phyloP scores from a whole-genome alignment of 768 basidiomycete genomes.

The Hygrocybe coccinea region DNA sequence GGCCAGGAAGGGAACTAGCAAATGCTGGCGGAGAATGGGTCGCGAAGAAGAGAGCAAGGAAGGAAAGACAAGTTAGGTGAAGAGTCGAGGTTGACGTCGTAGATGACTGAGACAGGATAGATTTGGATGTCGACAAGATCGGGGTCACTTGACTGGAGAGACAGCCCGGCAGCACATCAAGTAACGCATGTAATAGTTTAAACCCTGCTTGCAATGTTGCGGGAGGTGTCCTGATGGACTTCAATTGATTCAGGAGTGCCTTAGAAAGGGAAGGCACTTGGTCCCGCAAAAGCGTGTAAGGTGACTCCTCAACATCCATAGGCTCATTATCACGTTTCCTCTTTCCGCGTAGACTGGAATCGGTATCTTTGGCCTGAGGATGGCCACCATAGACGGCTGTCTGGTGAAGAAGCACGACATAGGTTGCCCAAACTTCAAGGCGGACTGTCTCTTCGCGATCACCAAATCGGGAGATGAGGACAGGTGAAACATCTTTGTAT shows the following conservation, averaged over 20 bases:
- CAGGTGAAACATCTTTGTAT: constrained; percentile 81
- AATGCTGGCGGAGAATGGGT: constrained; percentile 60
- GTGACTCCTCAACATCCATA: constrained; percentile 56
- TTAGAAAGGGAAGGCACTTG: constrained; percentile 80
- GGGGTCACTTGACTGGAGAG: constrained; percentile 62
- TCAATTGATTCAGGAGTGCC: constrained; percentile 79
- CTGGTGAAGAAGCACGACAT: constrained; percentile 75
- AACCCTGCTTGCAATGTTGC: constrained; percentile 84
- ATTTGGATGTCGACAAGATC: constrained; percentile 61
- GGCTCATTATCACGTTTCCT: constrained; percentile 70
- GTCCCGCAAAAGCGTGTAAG: constrained; percentile 60
- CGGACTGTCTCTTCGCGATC: constrained; percentile 95
- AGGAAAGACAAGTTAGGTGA: constrained; percentile 78
- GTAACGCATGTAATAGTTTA: constrained; percentile 65
- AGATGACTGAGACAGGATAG: constrained; percentile 60
- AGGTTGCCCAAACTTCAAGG: constrained; percentile 87
- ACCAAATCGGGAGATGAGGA: constrained; percentile 84
- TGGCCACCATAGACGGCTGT: constrained; percentile 74
- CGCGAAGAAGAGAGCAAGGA: constrained; percentile 80
- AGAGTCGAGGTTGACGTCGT: constrained; percentile 76
- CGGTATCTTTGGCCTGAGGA: constrained; percentile 47
- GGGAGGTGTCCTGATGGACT: constrained; percentile 70
- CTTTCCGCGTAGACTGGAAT: constrained; percentile 53
- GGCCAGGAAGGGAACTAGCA: constrained; percentile 50
- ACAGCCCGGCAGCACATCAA: constrained; percentile 79